Percentiles rank a stretch among this genome's conserved stretches.
phyloP scores from a whole-genome alignment of 768 basidiomycete species.

The Suillus subaureus region DNA sequence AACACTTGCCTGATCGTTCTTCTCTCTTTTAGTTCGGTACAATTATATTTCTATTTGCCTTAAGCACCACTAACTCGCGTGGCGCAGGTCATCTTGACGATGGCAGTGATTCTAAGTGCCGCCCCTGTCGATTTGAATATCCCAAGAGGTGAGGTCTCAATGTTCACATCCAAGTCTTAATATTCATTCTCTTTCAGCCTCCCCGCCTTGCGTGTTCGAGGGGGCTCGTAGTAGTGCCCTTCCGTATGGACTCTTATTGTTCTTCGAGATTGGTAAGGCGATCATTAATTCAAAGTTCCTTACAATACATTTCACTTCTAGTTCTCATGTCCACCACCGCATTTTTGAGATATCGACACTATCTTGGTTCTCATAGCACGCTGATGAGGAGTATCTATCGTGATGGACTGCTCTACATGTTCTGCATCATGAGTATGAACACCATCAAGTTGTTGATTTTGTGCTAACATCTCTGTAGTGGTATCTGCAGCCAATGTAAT shows the following conservation, averaged over 20 bases:
- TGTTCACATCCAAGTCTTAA: background rate
- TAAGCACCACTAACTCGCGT: background rate
- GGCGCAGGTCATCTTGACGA: background rate
- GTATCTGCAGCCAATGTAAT: background rate
- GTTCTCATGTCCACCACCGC: slow-evolving; percentile 5
- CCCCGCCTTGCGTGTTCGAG: slow-evolving; percentile 6
- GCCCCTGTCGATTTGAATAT: background rate
- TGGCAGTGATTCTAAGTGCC: background rate
- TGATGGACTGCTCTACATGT: slow-evolving; percentile 5
- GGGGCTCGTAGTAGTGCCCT: background rate
- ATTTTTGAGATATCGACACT: slow-evolving; percentile 9
- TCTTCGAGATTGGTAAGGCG: slow-evolving; percentile 10
- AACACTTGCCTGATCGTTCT: background rate
- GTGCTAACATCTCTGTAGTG: background rate
- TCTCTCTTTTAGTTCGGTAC: background rate
- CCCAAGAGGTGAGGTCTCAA: background rate
- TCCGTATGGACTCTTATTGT: slow-evolving; percentile 7
- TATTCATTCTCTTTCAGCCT: background rate
- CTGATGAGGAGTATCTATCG: slow-evolving; percentile 8
- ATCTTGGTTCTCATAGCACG: slow-evolving; percentile 5
- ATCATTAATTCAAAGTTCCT: background rate
- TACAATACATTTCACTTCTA: background rate
- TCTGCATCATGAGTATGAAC: background rate
- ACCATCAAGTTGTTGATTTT: background rate
- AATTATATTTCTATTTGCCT: background rate